A percentile compares a stretch with the other conserved stretches of the same genome.
Conservation (phyloP, 257 asterid genomes). For the Fraxinus pennsylvanica region DNA sequence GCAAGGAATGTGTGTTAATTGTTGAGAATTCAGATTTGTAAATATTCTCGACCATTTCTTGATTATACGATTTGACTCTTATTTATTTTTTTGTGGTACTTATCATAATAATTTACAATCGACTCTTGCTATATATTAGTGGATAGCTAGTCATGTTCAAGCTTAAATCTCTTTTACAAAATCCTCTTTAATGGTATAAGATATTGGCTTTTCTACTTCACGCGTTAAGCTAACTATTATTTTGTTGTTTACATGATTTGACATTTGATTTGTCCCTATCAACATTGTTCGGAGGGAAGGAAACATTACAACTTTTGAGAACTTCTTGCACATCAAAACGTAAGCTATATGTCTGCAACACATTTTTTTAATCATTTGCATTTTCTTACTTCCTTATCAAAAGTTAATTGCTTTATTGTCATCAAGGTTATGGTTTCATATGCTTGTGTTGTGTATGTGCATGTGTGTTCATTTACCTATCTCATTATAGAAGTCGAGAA, state of each 20-base stretch:
- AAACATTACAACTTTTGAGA: conserved; percentile 89
- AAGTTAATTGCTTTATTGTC: no score
- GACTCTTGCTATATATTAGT: no score
- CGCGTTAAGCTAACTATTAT: conserved; percentile 16
- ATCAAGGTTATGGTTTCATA: no score
- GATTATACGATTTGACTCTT: no score
- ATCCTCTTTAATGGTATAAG: not conserved
- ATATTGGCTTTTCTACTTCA: not conserved
- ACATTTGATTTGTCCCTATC: conserved; percentile 88
- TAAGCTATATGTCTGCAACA: conserved; percentile 38
- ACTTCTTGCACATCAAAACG: conserved; percentile 91
- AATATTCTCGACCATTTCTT: no score
- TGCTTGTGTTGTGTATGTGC: not conserved
- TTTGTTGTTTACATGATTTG: conserved; percentile 56
- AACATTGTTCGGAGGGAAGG: conserved; percentile 69
- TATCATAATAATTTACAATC: not conserved
- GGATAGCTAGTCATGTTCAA: not conserved
- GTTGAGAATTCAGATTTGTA: no score
- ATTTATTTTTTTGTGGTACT: not conserved
- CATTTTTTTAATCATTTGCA: not conserved
- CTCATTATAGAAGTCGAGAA: no score
- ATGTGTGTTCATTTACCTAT: not conserved
- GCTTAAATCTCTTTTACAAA: not conserved
- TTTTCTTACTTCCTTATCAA: no score
- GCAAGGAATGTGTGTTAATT: no score